Conservation (phyloP, 163 green algal genomes). For the Trebouxiophyceae sp. region DNA sequence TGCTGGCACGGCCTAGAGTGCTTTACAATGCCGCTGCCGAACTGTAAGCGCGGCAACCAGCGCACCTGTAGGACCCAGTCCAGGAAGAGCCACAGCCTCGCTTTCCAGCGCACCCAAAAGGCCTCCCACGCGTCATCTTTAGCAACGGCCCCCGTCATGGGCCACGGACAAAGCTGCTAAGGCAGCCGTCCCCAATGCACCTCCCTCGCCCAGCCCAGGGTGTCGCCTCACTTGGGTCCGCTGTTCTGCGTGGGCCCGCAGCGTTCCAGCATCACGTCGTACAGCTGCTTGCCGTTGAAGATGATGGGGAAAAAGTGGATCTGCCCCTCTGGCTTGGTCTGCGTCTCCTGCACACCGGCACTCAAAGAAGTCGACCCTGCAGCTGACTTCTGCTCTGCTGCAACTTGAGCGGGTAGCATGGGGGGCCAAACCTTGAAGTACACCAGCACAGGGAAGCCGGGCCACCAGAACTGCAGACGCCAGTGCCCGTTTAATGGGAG, state of each 20-base stretch:
- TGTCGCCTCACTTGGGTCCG: conserved; percentile 26
- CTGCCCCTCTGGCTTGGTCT: conserved; percentile 90
- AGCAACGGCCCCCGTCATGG: too few species aligned
- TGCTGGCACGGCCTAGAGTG: not conserved
- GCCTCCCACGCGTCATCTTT: too few species aligned
- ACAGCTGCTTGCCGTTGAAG: conserved; percentile 65
- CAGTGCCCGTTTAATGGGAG: too few species aligned
- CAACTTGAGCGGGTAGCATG: not conserved
- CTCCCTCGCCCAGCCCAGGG: too few species aligned
- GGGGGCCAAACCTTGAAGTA: conserved; percentile 90
- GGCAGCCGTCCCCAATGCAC: too few species aligned
- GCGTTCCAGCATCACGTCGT: conserved; percentile 80
- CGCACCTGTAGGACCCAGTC: not conserved
- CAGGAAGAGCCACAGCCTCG: not conserved
- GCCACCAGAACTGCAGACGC: conserved; percentile 39
- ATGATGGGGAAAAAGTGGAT: conserved; percentile 91
- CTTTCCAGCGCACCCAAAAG: not conserved
- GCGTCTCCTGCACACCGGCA: conserved; percentile 84
- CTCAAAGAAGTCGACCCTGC: too few species aligned
- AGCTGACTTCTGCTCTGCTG: not conserved
- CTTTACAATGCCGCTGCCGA: not conserved
- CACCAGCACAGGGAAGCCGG: conserved; percentile 78
- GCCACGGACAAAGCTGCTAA: too few species aligned
- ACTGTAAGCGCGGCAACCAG: not conserved
- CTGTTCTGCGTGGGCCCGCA: conserved; percentile 67